Evolutionary conservation across 495 filamentous ascomycete genomes (phyloP).

Genomic region (Thermothielavioides terrestris): DNA sequence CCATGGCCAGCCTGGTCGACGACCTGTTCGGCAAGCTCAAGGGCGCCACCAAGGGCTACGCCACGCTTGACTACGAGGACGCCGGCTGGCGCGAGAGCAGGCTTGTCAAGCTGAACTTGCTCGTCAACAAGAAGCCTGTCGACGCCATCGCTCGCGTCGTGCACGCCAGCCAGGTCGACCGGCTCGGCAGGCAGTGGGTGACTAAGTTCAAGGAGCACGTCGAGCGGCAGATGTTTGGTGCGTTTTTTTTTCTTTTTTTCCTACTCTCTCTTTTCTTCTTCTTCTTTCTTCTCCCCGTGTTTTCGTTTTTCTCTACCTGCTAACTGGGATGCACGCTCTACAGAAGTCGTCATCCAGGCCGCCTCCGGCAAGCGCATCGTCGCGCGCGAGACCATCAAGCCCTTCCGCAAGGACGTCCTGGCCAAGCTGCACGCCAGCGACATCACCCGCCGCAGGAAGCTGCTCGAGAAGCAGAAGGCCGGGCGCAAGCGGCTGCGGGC

Average conservation of each 20-base stretch:
- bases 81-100: conserved; percentile 73
- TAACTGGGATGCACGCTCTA: too few species aligned
- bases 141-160: conserved; percentile 91
- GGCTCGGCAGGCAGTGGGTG: conserved; percentile 79
- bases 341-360: conserved; percentile 89
- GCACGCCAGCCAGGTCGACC: conserved; percentile 66
- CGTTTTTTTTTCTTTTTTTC: conserved; percentile 1
- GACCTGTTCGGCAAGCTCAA: conserved; percentile 98
- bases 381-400: conserved; percentile 91
- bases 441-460: conserved; percentile 68
- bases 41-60: conserved; percentile 64
- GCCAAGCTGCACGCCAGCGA: conserved; percentile 92
- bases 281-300: background rate
- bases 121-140: conserved; percentile 86
- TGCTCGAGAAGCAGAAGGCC: conserved; percentile 95
- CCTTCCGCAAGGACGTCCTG: conserved; percentile 89
- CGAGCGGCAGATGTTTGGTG: conserved; percentile 77
- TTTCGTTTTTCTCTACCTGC: too few species aligned
- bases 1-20: conserved; percentile 80
- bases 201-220: conserved; percentile 96
- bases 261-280: background rate
- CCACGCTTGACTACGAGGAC: conserved; percentile 91
- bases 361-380: conserved; percentile 75
- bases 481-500: conserved; percentile 76
- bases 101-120: conserved; percentile 81